Evolutionary conservation across 768 basidiomycete genomes (phyloP).

Genomic region (Chlorophyllum brunneum): DNA sequence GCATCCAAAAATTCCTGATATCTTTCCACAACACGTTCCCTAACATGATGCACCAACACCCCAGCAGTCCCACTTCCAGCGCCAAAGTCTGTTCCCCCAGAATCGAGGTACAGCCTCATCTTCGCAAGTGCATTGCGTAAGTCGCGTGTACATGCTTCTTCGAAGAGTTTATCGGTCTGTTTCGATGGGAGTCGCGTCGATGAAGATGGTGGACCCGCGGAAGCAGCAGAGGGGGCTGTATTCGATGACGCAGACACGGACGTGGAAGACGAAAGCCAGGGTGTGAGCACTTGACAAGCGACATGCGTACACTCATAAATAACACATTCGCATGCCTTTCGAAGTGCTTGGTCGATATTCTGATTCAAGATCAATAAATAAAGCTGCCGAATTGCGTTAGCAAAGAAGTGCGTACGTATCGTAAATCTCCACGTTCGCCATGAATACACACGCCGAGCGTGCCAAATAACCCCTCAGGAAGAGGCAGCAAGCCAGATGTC

Average conservation of each 20-base stretch:
- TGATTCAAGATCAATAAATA: constrained; percentile 22
- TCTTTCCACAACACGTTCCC: constrained; percentile 67
- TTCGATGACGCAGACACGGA: constrained; percentile 11
- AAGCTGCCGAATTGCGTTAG: background rate
- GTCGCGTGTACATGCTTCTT: constrained; percentile 49
- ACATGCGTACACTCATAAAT: constrained; percentile 59
- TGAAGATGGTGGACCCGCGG: constrained; percentile 5
- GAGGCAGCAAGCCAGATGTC: constrained; percentile 48
- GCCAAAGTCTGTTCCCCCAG: background rate
- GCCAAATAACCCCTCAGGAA: constrained; percentile 64
- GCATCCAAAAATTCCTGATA: constrained; percentile 59
- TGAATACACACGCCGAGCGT: constrained; percentile 57
- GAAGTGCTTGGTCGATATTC: constrained; percentile 86
- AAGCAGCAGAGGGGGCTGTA: background rate
- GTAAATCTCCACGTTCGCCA: constrained; percentile 55
- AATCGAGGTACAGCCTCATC: constrained; percentile 71
- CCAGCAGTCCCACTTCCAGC: constrained; percentile 61
- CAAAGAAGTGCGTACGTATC: constrained; percentile 48
- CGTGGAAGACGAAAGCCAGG: constrained; percentile 52
- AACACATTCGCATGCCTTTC: constrained; percentile 79
- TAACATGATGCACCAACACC: constrained; percentile 73
- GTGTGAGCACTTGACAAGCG: constrained; percentile 55
- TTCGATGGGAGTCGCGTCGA: constrained; percentile 12
- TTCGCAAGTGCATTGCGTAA: constrained; percentile 51
- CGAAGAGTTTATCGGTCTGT: constrained; percentile 33